These are phyloP conservation scores for Pseudogymnoascus sp. DNA, from an alignment of 2,329 filamentous ascomycete genomes.

Conservation along the genomic window DNA sequence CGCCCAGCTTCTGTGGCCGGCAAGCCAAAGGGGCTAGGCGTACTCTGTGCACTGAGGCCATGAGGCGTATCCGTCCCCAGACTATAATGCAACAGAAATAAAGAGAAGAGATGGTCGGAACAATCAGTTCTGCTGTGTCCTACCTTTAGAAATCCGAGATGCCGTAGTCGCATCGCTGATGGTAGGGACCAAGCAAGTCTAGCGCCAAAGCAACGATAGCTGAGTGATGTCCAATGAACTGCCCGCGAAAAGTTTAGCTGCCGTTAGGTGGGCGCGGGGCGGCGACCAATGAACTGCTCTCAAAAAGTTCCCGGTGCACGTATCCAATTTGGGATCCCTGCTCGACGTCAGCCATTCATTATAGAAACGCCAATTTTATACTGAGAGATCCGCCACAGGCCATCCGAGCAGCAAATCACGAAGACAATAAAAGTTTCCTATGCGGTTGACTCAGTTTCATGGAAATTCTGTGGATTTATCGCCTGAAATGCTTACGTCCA, in stretches of 20 bases:
- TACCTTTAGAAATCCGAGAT: not conserved
- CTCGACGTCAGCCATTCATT: not conserved
- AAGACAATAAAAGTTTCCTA: not conserved
- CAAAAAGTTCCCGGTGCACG: not conserved
- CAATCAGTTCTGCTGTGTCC: not conserved
- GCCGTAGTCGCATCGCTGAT: not conserved
- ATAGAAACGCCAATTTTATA: not conserved
- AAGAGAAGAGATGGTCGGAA: not conserved
- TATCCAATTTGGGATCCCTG: not conserved
- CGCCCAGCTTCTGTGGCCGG: not conserved
- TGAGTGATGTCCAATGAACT: not conserved
- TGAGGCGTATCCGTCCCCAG: not conserved
- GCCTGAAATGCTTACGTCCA: not conserved
- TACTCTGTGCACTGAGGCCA: not conserved
- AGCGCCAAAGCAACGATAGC: not conserved
- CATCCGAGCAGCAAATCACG: not conserved
- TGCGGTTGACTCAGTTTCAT: not conserved
- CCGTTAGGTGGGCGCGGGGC: not conserved
- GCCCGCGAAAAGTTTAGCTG: not conserved
- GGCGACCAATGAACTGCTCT: not conserved
- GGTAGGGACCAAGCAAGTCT: not conserved
- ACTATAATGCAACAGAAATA: not conserved
- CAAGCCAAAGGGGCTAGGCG: not conserved
- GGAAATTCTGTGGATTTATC: not conserved
- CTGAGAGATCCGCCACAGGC: not conserved